phyloP scores from a whole-genome alignment of 202 grass and related monocot species.

The Carex arenaria region DNA sequence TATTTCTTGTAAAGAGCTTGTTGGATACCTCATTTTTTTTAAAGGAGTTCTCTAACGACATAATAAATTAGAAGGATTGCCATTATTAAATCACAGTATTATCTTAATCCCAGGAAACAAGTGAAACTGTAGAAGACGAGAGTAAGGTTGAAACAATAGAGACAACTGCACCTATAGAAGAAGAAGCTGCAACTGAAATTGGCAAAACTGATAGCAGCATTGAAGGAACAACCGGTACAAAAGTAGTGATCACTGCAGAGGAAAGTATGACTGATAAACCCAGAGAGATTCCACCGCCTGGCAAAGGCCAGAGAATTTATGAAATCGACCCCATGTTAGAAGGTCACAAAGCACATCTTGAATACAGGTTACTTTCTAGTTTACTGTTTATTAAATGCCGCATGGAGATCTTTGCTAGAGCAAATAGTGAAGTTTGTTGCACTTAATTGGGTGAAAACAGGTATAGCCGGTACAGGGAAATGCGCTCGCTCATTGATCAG shows the following conservation, averaged over 20 bases:
- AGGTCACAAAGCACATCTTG: slow-evolving; percentile 58
- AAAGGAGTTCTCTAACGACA: background rate
- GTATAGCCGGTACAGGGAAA: slow-evolving; percentile 71
- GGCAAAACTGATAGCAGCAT: background rate
- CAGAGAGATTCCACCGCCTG: slow-evolving; percentile 39
- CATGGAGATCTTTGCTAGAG: background rate
- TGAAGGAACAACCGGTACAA: slow-evolving; percentile 11
- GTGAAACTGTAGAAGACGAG: slow-evolving; percentile 16
- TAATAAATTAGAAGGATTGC: background rate
- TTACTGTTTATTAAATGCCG: slow-evolving; percentile 3
- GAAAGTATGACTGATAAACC: slow-evolving; percentile 32
- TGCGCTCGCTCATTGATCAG: slow-evolving; percentile 71
- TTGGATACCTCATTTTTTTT: background rate
- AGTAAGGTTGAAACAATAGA: slow-evolving; percentile 14
- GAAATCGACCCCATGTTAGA: slow-evolving; percentile 60
- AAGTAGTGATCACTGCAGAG: slow-evolving; percentile 15
- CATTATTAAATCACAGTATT: background rate
- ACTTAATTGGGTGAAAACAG: slow-evolving; percentile 41
- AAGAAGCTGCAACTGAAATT: slow-evolving; percentile 26
- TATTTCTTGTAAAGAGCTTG: background rate
- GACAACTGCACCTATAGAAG: slow-evolving; percentile 1
- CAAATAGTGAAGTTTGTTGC: slow-evolving; percentile 4
- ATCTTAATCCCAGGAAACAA: slow-evolving; percentile 12
- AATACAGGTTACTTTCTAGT: slow-evolving; percentile 55
- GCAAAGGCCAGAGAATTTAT: slow-evolving; percentile 73